A percentile compares a stretch with the other conserved stretches of the same genome.
Conservation (phyloP, 192 early-diverging fungal species). For the Thamnidium elegans region DNA sequence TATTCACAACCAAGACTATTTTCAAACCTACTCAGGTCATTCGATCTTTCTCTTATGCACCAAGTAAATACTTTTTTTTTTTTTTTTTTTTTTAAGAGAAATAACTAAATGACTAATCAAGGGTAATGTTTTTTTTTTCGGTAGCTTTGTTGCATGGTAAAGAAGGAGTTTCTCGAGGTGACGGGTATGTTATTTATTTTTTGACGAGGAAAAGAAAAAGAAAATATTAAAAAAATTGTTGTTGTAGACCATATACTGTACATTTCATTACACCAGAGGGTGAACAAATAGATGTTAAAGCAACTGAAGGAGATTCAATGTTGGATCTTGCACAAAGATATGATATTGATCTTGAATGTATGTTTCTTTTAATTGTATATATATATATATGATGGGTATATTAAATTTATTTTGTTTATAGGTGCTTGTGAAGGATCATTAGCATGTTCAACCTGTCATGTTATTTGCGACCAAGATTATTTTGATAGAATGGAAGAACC, state of each 20-base stretch:
- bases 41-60: conserved; percentile 10
- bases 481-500: conserved; percentile 90
- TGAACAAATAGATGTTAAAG: conserved; percentile 69
- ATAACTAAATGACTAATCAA: background rate
- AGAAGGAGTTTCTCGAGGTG: conserved; percentile 23
- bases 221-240: background rate
- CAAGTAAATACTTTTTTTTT: background rate
- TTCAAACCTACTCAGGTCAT: background rate
- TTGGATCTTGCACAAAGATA: conserved; percentile 90
- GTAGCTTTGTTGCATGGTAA: conserved; percentile 34
- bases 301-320: conserved; percentile 82
- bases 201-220: background rate
- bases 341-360: conserved; percentile 92
- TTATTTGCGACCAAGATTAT: conserved; percentile 77
- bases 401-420: conserved; percentile 22
- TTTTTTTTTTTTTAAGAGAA: too few relatives aligned
- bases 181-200: conserved; percentile 19
- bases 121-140: conserved; percentile 4
- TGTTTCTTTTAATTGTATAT: background rate
- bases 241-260: conserved; percentile 52
- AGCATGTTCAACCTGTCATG: conserved; percentile 94
- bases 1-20: conserved; percentile 12
- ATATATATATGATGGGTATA: background rate
- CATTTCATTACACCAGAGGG: conserved; percentile 86
- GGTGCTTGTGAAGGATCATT: conserved; percentile 94